Percentiles rank a stretch among this genome's conserved stretches.
These are phyloP conservation scores for Saksenaea vasiformis DNA, from an alignment of 371 early-diverging fungal genomes.

Conservation along the genomic window DNA sequence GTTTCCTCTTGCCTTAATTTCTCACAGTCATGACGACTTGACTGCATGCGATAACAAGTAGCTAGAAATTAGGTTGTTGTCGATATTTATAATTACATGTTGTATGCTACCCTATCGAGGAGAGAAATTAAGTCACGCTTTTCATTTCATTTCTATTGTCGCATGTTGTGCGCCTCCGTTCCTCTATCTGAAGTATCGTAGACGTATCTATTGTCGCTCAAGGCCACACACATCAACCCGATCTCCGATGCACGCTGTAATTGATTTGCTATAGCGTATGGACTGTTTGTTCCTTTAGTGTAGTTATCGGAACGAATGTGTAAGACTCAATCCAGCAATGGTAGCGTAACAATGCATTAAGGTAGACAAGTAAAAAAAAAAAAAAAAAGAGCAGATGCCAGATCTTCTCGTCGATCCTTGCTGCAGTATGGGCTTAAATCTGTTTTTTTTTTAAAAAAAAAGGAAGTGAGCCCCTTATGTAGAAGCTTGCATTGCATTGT, in stretches of 20 bases:
- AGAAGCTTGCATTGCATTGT: too few relatives aligned
- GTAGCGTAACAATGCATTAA: neutral
- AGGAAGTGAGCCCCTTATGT: too few relatives aligned
- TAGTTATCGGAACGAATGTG: neutral
- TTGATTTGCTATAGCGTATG: neutral
- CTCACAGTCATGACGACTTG: neutral
- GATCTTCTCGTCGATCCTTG: too few relatives aligned
- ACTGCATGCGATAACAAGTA: neutral
- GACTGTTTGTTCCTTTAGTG: slow-evolving; percentile 1
- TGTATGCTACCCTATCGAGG: neutral
- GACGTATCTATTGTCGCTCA: too few relatives aligned
- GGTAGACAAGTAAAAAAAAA: neutral
- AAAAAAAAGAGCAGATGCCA: neutral
- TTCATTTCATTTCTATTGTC: too few relatives aligned
- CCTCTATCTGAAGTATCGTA: too few relatives aligned
- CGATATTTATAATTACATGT: neutral
- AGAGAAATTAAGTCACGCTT: neutral
- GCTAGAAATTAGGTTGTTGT: neutral
- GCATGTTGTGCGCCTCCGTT: too few relatives aligned
- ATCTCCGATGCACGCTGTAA: neutral
- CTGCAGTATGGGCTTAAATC: too few relatives aligned
- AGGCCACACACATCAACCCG: neutral
- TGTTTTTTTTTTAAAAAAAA: too few relatives aligned
- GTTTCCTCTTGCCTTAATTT: neutral
- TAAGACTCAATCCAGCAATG: neutral